These are phyloP conservation scores for Diospyros kaki DNA, from an alignment of 148 eudicot species.

Conservation along the genomic window DNA sequence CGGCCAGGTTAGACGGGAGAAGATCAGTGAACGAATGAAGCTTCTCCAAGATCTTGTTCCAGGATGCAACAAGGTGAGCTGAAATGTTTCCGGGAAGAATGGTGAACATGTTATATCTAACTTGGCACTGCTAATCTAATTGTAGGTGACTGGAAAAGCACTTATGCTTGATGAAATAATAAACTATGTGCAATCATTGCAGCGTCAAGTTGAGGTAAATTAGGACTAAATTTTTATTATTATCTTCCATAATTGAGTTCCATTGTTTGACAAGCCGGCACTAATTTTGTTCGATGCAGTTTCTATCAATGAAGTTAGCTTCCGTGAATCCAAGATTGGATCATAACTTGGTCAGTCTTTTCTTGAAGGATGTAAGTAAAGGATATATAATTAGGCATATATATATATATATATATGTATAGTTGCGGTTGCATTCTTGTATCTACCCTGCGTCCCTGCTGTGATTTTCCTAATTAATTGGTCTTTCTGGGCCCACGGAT, in stretches of 20 bases:
- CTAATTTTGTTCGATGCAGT: slow-evolving; percentile 30
- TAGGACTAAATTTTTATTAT: not conserved
- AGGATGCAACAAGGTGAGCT: slow-evolving; percentile 77
- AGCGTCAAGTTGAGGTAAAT: slow-evolving; percentile 89
- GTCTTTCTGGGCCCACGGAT: slow-evolving; percentile 1
- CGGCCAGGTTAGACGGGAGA: slow-evolving; percentile 82
- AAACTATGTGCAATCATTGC: slow-evolving; percentile 90
- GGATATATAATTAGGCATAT: too few species aligned
- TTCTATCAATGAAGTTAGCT: slow-evolving; percentile 84
- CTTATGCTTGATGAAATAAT: slow-evolving; percentile 95
- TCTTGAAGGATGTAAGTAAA: slow-evolving; percentile 58
- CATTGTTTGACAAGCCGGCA: not conserved
- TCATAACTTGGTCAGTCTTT: slow-evolving; percentile 35
- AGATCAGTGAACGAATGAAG: slow-evolving; percentile 94
- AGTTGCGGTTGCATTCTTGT: not conserved
- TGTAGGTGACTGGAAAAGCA: slow-evolving; percentile 94
- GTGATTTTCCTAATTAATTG: not conserved
- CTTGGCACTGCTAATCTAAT: not conserved
- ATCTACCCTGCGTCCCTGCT: not conserved
- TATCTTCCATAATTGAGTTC: not conserved
- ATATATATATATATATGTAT: too few species aligned
- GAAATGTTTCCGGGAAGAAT: not conserved
- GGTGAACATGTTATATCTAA: not conserved
- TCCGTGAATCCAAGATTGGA: slow-evolving; percentile 58
- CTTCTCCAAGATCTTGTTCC: slow-evolving; percentile 96